Evolutionary conservation across 2,329 filamentous ascomycete species (phyloP).

Genomic region (Cladophialophora exuberans): DNA sequence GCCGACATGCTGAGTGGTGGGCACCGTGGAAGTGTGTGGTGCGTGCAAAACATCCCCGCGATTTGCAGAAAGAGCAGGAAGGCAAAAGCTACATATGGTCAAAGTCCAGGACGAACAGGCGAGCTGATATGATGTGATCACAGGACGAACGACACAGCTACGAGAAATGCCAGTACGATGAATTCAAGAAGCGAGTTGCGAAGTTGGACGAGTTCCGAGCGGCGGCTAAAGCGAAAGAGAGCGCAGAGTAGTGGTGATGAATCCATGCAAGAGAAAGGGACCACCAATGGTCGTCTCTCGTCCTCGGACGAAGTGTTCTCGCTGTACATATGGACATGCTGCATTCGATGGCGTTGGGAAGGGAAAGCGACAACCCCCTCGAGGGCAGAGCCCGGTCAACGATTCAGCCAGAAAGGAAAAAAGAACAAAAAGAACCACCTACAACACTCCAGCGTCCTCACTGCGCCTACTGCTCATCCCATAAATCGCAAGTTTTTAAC

Average conservation of each 20-base stretch:
- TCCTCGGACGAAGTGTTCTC: neutral
- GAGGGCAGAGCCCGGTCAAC: too few species aligned
- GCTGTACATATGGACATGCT: neutral
- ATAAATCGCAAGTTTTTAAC: too few species aligned
- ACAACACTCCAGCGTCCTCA: too few species aligned
- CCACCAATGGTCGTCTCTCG: neutral
- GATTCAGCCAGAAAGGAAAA: too few species aligned
- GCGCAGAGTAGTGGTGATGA: constrained; percentile 4
- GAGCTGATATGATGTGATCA: constrained; percentile 2
- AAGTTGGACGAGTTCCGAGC: constrained; percentile 99
- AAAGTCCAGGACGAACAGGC: neutral
- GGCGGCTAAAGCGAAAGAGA: constrained; percentile 63
- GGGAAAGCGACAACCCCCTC: neutral
- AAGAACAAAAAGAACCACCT: too few species aligned
- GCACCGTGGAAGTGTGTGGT: constrained; percentile 98
- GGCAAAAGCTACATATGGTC: constrained; percentile 6
- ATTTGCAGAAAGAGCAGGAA: neutral
- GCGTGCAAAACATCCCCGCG: constrained; percentile 43
- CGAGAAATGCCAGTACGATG: constrained; percentile 98
- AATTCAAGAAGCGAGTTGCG: constrained; percentile 97
- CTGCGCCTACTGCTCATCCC: too few species aligned
- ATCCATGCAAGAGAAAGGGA: neutral
- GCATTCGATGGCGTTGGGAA: neutral
- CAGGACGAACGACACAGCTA: constrained; percentile 96
- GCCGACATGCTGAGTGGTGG: constrained; percentile 89